Evolutionary conservation across 352 stramenopile species (phyloP).

Genomic region (Phytopythium mirpurense): DNA sequence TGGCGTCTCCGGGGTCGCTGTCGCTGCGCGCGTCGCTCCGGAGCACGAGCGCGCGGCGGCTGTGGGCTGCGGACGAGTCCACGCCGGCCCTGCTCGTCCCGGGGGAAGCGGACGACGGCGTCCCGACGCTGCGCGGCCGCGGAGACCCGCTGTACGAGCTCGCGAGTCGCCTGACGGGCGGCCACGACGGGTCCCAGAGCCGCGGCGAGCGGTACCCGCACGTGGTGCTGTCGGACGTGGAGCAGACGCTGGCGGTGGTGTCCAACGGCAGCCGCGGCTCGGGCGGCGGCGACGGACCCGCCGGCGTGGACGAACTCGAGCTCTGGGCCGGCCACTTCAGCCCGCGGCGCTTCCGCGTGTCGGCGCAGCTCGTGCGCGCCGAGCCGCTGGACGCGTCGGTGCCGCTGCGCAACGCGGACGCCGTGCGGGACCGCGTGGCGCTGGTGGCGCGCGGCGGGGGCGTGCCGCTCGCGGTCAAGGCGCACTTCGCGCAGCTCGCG

Average conservation of each 20-base stretch:
- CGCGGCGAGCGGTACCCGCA: slow-evolving; percentile 4
- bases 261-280: slow-evolving; percentile 7
- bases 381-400: slow-evolving; percentile 52
- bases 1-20: slow-evolving; percentile 2
- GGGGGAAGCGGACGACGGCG: slow-evolving; percentile 5
- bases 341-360: slow-evolving; percentile 57
- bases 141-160: slow-evolving; percentile 38
- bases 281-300: too few relatives aligned
- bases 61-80: neutral
- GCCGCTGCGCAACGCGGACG: slow-evolving; percentile 41
- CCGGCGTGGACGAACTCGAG: slow-evolving; percentile 28
- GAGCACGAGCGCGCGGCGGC: neutral
- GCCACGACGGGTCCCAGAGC: neutral
- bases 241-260: slow-evolving; percentile 32
- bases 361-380: slow-evolving; percentile 54
- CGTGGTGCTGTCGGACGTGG: slow-evolving; percentile 56
- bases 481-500: slow-evolving; percentile 51
- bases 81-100: slow-evolving; percentile 1
- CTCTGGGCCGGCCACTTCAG: slow-evolving; percentile 70
- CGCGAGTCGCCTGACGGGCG: slow-evolving; percentile 15
- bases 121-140: slow-evolving; percentile 41
- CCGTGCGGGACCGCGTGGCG: slow-evolving; percentile 52
- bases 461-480: slow-evolving; percentile 67
- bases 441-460: slow-evolving; percentile 35
- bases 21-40: slow-evolving; percentile 1